Evolutionary conservation across 2,329 filamentous ascomycete genomes (phyloP).

Genomic region (Stachybotrys elegans): DNA sequence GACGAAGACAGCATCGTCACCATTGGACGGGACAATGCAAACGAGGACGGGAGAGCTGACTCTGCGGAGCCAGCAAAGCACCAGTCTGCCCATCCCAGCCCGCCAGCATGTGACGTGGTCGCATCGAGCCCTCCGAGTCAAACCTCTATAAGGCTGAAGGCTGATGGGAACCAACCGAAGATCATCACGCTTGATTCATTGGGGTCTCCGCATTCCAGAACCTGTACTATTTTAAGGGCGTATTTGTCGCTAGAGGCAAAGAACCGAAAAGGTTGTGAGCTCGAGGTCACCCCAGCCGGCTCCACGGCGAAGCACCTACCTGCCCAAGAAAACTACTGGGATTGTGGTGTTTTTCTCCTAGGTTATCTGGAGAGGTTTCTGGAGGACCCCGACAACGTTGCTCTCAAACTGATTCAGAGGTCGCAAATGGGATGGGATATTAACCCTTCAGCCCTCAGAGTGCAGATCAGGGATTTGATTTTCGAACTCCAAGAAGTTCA

Average conservation of each 20-base stretch:
- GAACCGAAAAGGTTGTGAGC: slow-evolving; percentile 46
- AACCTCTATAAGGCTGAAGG: slow-evolving; percentile 10
- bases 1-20: no score
- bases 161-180: slow-evolving; percentile 50
- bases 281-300: slow-evolving; percentile 32
- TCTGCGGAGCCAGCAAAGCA: no score
- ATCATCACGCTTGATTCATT: slow-evolving; percentile 90
- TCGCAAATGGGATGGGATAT: slow-evolving; percentile 49
- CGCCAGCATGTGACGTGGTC: no score
- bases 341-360: slow-evolving; percentile 84
- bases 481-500: slow-evolving; percentile 58
- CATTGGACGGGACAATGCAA: no score
- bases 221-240: slow-evolving; percentile 64
- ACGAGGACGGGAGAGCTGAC: no score
- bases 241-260: slow-evolving; percentile 73
- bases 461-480: slow-evolving; percentile 60
- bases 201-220: slow-evolving; percentile 55
- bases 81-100: no score
- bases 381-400: slow-evolving; percentile 65
- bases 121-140: no score
- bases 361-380: slow-evolving; percentile 83
- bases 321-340: slow-evolving; percentile 74
- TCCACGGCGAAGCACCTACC: slow-evolving; percentile 74
- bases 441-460: slow-evolving; percentile 55
- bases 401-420: slow-evolving; percentile 59